Base-by-base conservation (phyloP, 2,329 filamentous ascomycete genomes). In the Thermothelomyces thermophilus region DNA sequence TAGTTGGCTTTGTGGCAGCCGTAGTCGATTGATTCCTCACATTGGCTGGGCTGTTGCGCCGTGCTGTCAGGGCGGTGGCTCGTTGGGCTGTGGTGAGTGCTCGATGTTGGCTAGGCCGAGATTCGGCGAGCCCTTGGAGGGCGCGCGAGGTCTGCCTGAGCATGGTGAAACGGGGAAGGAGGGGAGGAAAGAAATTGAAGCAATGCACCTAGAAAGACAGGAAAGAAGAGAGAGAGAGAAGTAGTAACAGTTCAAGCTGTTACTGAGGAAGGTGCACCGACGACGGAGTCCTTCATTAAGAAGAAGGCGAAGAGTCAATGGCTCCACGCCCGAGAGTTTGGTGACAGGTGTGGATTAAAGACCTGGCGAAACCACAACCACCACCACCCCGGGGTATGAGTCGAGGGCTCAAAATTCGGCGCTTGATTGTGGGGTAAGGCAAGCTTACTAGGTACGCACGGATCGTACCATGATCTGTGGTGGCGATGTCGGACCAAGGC, bases 21-120 rank as follows among this genome's bases (percentile, higher is more conserved):
- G 71, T 69, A n/a, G 76, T 77, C 28, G 74, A 70, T 56, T 78
- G 72, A 62, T 68, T 73, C 63, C 76, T 73, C 48, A 68, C 63
- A 36, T 66, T 68, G 19, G 66, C 58, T 28, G 70, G 65, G 3
- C 64, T 63, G 59, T 72, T 76, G 58, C 68, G 71, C 43, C 62
- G 60, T 11, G 66, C 56, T 41, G 66, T 62, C 39, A 71, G 51
- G 39, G 67, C 64, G 8, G 68, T 60, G 14, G 64, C 62, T 34
- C 65, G 60, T 22, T 69, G 62, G 22, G 72, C 65, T n/a, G 66
- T 66, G 48, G 70, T 69, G 55, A 76, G 66, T 58, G 52, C 60
- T 61, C 52, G 65, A 59, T 58, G 68, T 67, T 51, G 65, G 58
- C 55, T 64, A 62, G 55, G 61, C 60, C 61, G 69, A 47, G 65